Conservation (phyloP, 208 protist genomes). For the Tritrichomonas foetus region DNA sequence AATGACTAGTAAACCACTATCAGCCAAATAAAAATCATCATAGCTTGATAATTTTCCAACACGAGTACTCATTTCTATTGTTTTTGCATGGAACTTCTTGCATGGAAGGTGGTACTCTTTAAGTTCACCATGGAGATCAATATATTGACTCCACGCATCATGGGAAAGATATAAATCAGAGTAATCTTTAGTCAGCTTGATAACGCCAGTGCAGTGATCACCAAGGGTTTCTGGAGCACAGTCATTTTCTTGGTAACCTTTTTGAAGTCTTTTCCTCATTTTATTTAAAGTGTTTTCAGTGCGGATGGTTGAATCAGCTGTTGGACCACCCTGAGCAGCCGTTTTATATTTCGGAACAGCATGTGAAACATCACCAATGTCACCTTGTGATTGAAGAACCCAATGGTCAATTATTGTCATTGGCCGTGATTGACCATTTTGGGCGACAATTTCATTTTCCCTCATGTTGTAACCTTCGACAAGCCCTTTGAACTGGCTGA, state of each 20-base stretch:
- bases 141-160: neutral
- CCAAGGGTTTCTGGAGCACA: neutral
- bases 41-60: slow-evolving; percentile 63
- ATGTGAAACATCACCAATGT: neutral
- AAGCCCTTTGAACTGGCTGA: neutral
- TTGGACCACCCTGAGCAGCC: neutral
- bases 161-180: neutral
- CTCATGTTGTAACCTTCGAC: neutral
- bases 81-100: neutral
- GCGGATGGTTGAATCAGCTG: neutral
- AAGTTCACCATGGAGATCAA: neutral
- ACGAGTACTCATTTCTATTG: neutral
- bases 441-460: no score
- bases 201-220: neutral
- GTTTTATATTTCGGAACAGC: neutral
- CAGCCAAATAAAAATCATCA: slow-evolving; percentile 77
- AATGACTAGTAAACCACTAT: slow-evolving; percentile 61
- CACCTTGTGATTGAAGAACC: neutral
- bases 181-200: neutral
- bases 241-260: neutral
- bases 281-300: no score
- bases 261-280: no score
- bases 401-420: neutral
- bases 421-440: neutral
- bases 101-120: slow-evolving; percentile 15